Evolutionary conservation across 257 asterid genomes (phyloP).

Genomic region (Rauvolfia tetraphylla): DNA sequence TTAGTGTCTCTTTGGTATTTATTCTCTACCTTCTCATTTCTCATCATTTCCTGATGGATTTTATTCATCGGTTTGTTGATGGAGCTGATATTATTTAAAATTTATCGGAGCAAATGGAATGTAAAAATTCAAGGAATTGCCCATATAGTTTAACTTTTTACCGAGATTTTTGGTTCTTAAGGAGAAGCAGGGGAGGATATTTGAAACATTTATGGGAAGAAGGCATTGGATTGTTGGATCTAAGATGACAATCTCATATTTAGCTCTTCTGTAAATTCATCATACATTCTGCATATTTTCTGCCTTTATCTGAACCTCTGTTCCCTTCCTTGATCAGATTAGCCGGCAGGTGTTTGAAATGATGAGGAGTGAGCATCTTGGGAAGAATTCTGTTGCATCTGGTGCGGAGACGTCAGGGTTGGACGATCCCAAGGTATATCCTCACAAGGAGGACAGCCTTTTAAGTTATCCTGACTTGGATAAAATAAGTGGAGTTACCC

Average conservation of each 20-base stretch:
- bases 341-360: constrained; percentile 77
- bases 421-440: constrained; percentile 39
- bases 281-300: neutral
- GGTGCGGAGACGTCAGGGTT: constrained; percentile 27
- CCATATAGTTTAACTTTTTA: neutral
- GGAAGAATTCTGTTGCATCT: constrained; percentile 45
- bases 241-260: too few species aligned
- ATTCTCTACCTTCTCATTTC: too few species aligned
- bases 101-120: too few species aligned
- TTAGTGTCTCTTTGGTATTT: neutral
- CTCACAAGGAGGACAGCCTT: constrained; percentile 37
- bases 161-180: neutral
- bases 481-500: constrained; percentile 27
- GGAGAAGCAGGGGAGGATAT: too few species aligned
- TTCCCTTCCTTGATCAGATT: constrained; percentile 42
- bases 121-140: too few species aligned
- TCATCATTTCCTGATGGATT: neutral
- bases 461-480: constrained; percentile 29
- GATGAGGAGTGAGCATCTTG: constrained; percentile 49
- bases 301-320: constrained; percentile 3
- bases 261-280: neutral
- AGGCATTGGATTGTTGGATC: neutral
- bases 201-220: too few species aligned
- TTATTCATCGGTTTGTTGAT: neutral
- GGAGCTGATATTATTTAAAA: neutral